Percentiles rank a stretch among this genome's conserved stretches.
Conservation (phyloP, 2,329 filamentous ascomycete species). For the Raffaelea deltoideospora region DNA sequence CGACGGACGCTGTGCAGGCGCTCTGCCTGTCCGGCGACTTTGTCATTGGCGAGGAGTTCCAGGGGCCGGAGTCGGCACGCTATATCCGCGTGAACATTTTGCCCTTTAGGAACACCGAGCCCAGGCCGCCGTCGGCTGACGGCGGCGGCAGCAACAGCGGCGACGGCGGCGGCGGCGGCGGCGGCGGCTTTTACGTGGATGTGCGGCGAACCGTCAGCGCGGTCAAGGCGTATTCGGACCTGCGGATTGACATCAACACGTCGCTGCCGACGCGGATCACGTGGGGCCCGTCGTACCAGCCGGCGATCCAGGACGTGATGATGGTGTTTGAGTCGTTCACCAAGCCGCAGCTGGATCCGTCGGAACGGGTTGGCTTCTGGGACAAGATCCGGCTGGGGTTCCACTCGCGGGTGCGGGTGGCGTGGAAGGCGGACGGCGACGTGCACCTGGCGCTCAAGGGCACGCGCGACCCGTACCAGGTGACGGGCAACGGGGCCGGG, state of each 20-base stretch:
- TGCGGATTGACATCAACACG: constrained; percentile 84
- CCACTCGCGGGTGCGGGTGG: constrained; percentile 75
- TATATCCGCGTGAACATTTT: constrained; percentile 74
- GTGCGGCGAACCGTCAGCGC: constrained; percentile 84
- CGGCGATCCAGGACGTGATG: constrained; percentile 99
- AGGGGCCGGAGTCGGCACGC: constrained; percentile 64
- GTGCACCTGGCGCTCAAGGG: constrained; percentile 88
- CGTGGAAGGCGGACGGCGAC: constrained; percentile 92
- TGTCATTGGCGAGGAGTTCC: constrained; percentile 87
- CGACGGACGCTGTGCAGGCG: constrained; percentile 62
- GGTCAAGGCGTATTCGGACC: constrained; percentile 92
- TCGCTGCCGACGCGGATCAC: constrained; percentile 83
- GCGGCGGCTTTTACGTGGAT: constrained; percentile 64
- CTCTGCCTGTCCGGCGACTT: constrained; percentile 81
- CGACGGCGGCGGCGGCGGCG: constrained; percentile 28
- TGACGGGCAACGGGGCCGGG: constrained; percentile 84
- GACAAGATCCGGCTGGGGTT: constrained; percentile 93
- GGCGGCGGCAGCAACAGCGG: no score
- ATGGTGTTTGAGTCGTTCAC: constrained; percentile 97
- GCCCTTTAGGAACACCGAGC: constrained; percentile 48
- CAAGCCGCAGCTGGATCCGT: constrained; percentile 85
- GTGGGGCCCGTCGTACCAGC: constrained; percentile 95
- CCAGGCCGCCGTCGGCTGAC: no score
- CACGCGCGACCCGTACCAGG: constrained; percentile 79
- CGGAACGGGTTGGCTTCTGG: constrained; percentile 93